Evolutionary conservation across 805 yeast species (phyloP).

Genomic region (Saccharomyces mikatae): DNA sequence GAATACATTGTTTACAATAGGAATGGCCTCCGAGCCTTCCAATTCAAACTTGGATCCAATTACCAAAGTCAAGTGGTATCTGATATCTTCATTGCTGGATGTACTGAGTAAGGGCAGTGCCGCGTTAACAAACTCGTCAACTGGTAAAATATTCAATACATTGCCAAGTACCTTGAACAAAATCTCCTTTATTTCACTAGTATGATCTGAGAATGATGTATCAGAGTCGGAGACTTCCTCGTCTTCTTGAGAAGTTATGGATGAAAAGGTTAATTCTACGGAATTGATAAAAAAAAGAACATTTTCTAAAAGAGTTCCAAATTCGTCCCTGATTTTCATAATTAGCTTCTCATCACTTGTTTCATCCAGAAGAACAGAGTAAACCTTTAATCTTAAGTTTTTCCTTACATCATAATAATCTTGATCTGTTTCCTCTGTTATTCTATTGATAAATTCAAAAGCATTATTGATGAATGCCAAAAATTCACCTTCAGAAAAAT

Average conservation of each 20-base stretch:
- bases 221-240: constrained; percentile 15
- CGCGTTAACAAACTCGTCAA: constrained; percentile 60
- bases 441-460: constrained; percentile 48
- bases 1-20: constrained; percentile 45
- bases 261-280: constrained; percentile 3
- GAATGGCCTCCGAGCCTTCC: constrained; percentile 48
- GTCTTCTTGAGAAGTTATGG: constrained; percentile 1
- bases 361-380: constrained; percentile 41
- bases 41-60: constrained; percentile 60
- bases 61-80: constrained; percentile 54
- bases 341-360: constrained; percentile 10
- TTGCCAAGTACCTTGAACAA: constrained; percentile 53
- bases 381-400: constrained; percentile 46
- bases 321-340: constrained; percentile 16
- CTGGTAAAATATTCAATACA: constrained; percentile 64
- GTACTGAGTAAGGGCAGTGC: constrained; percentile 36
- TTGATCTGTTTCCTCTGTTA: constrained; percentile 34
- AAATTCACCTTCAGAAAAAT: constrained; percentile 43
- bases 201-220: constrained; percentile 14
- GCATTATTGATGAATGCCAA: constrained; percentile 41
- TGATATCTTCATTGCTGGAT: constrained; percentile 37
- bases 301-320: constrained; percentile 20
- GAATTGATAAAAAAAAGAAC: constrained; percentile 20
- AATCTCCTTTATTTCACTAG: constrained; percentile 31
- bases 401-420: constrained; percentile 21